Evolutionary conservation across 305 asterid species (phyloP).

Genomic region (Fraxinus greggii): DNA sequence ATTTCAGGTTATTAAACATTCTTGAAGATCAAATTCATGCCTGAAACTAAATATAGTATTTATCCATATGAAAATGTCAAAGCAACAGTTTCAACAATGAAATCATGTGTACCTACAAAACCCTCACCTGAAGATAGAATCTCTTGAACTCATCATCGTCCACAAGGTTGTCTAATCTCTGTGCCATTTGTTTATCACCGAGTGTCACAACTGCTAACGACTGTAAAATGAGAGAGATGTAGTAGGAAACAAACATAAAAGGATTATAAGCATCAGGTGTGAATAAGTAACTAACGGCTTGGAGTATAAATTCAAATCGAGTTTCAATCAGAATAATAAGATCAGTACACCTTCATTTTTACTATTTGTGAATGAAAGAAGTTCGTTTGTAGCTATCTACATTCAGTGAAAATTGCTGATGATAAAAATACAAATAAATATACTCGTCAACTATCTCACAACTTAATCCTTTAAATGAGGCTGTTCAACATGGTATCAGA

Average conservation of each 20-base stretch:
- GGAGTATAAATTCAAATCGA: conserved; percentile 19
- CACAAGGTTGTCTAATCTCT: conserved; percentile 83
- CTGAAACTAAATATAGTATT: conserved; percentile 23
- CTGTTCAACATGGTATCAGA: not conserved
- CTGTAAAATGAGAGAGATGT: conserved; percentile 35
- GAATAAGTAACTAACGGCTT: conserved; percentile 13
- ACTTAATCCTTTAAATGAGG: not conserved
- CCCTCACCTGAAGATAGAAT: conserved; percentile 91
- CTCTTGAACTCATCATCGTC: conserved; percentile 95
- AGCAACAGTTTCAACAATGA: conserved; percentile 23
- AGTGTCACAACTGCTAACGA: conserved; percentile 94
- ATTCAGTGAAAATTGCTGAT: not conserved
- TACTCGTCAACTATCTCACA: not conserved
- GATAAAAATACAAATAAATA: not conserved
- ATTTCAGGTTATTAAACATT: conserved; percentile 16
- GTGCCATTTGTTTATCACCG: conserved; percentile 97
- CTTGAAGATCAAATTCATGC: not conserved
- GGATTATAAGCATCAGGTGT: conserved; percentile 20
- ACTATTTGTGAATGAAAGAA: conserved; percentile 3
- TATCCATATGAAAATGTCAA: not conserved
- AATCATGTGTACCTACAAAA: conserved; percentile 16
- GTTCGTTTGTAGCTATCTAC: not conserved
- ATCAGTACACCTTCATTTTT: not conserved
- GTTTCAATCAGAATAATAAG: not conserved
- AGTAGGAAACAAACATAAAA: conserved; percentile 15